phyloP scores from a whole-genome alignment of 768 basidiomycete species.

The Suillus weaverae region DNA sequence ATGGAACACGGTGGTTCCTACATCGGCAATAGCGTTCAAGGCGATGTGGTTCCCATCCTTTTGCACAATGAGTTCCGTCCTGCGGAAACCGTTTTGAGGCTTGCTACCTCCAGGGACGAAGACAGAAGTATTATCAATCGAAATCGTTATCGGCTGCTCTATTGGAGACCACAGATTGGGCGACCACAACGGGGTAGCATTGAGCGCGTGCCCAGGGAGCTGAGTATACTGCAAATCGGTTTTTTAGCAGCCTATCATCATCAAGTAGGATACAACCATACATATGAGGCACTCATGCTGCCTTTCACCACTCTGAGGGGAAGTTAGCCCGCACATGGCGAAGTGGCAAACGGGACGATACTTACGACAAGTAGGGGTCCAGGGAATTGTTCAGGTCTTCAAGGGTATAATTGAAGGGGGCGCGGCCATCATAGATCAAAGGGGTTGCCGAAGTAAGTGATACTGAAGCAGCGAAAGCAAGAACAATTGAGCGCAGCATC shows the following conservation, averaged over 20 bases:
- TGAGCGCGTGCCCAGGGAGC: conserved; percentile 37
- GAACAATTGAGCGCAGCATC: neutral
- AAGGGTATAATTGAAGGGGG: conserved; percentile 43
- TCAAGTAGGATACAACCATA: conserved; percentile 24
- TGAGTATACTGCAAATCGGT: conserved; percentile 40
- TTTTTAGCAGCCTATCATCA: neutral
- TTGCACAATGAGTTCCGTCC: conserved; percentile 59
- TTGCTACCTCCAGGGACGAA: conserved; percentile 50
- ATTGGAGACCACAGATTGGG: conserved; percentile 24
- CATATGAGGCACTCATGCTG: conserved; percentile 47
- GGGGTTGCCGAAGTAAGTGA: conserved; percentile 23
- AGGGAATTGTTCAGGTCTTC: conserved; percentile 45
- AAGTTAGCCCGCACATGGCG: neutral
- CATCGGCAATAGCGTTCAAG: conserved; percentile 42
- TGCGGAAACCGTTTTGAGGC: conserved; percentile 53
- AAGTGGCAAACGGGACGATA: neutral
- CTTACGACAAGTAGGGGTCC: conserved; percentile 58
- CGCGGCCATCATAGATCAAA: conserved; percentile 56
- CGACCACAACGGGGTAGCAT: conserved; percentile 55
- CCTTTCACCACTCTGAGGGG: conserved; percentile 55
- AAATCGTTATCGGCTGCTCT: conserved; percentile 52
- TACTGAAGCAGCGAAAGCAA: conserved; percentile 4
- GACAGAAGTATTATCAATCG: conserved; percentile 58
- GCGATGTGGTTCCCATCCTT: conserved; percentile 37
- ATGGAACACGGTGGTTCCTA: conserved; percentile 48